Percentiles rank a stretch among this genome's conserved stretches.
Conservation (phyloP, 495 filamentous ascomycete species). For the Physcia stellaris region DNA sequence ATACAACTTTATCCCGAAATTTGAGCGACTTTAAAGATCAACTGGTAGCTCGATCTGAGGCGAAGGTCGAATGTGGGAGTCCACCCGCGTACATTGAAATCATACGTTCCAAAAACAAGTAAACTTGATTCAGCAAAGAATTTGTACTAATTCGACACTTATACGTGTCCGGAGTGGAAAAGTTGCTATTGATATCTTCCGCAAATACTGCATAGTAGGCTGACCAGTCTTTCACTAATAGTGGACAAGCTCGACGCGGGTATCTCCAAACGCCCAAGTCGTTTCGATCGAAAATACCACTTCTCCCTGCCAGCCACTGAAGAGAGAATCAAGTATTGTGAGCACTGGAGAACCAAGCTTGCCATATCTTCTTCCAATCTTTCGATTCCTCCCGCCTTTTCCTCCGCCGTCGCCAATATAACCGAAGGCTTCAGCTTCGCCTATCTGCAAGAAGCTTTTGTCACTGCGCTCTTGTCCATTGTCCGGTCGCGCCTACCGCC, state of each 20-base stretch:
- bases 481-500: conserved; percentile 16
- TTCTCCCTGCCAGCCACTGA: conserved; percentile 39
- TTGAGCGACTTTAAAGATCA: no score
- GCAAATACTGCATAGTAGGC: no score
- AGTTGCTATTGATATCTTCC: no score
- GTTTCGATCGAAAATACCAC: conserved; percentile 52
- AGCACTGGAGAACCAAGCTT: conserved; percentile 35
- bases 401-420: conserved; percentile 38
- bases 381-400: conserved; percentile 37
- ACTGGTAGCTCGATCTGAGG: no score
- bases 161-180: no score
- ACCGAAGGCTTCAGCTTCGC: conserved; percentile 51
- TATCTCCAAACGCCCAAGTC: conserved; percentile 47
- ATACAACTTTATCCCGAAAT: no score
- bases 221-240: no score
- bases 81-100: no score
- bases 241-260: conserved; percentile 45
- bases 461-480: conserved; percentile 42
- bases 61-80: no score
- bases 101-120: no score
- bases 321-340: conserved; percentile 42
- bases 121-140: no score
- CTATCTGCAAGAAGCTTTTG: conserved; percentile 52
- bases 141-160: no score
- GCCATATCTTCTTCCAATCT: conserved; percentile 26